Base-by-base conservation (phyloP, 352 stramenopile genomes). In the Phytopythium oedochilum region DNA sequence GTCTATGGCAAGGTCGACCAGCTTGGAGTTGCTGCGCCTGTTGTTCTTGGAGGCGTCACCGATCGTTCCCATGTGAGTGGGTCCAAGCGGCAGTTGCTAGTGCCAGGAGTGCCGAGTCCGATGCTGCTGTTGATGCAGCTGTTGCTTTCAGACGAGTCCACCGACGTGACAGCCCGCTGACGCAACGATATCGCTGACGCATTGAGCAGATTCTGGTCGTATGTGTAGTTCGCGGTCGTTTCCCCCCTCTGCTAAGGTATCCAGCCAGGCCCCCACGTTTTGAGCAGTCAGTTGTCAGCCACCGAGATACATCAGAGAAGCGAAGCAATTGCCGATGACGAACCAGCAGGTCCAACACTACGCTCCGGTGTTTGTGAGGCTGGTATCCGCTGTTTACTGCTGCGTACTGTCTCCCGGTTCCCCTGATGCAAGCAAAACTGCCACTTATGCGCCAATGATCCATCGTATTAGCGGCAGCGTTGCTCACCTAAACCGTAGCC, bases 201-300 rank as follows among this genome's bases (percentile, higher is more conserved):
- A 28, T 75, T 81, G 36, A 89, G 71, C 12, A 89, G 55, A 31
- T 82, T 71, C 8, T 72, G 64, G 31, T 87, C 70, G 49, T 88
- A 86, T 6, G 68, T 65, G 11, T 69, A 57, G 44, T 67, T 26
- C 62, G 53, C 25, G 63, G 66, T 38, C 4, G 70, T 66, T 28
- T 72, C 66, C 9, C 55, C 66, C 58, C 59, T 74, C 70, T 86
- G 12, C 7, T 36, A 8, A 58, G 32, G 2, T 54, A 29, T 23
- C 38, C 12, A 45, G 38, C 10, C 18, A 43, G n/a, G n/a, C n/a
- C n/a, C n/a, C n/a, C n/a, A n/a, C n/a, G n/a, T n/a, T n/a, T n/a
- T n/a, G n/a, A n/a, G n/a, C n/a, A n/a, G n/a, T n/a, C n/a, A n/a
- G n/a, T 14, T 9, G 15, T 65, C 35, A 57, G 45, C 8, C 29